These are phyloP conservation scores for Cadophora sp. DNA, from an alignment of 2,329 filamentous ascomycete genomes.

Conservation along the genomic window DNA sequence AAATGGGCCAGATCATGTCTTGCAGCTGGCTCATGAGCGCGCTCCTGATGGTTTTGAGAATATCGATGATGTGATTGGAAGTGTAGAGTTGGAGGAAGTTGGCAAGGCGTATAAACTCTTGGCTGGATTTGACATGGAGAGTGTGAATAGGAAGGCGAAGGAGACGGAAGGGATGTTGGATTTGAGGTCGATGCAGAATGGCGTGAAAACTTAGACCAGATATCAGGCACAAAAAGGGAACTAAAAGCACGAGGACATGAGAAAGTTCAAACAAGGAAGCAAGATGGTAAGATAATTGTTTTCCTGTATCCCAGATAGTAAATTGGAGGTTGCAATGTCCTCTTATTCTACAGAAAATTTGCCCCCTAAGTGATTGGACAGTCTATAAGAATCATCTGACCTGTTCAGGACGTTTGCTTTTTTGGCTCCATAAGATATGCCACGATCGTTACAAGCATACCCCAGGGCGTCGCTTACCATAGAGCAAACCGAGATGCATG, in stretches of 20 bases:
- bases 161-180: constrained; percentile 44
- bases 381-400: no score
- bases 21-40: constrained; percentile 53
- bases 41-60: constrained; percentile 51
- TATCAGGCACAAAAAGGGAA: no score
- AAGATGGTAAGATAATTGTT: no score
- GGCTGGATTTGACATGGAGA: constrained; percentile 54
- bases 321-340: no score
- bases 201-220: background rate
- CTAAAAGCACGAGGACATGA: no score
- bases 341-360: no score
- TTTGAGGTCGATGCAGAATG: constrained; percentile 13
- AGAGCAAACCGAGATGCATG: background rate
- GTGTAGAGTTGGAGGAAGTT: constrained; percentile 50
- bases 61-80: constrained; percentile 50
- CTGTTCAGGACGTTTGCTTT: no score
- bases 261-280: no score
- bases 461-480: background rate
- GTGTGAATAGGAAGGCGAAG: constrained; percentile 50
- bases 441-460: background rate
- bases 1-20: constrained; percentile 54
- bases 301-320: no score
- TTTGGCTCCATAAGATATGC: no score
- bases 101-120: constrained; percentile 49
- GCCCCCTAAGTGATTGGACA: no score